Conservation (phyloP, 306 rosid species). For the Quercus berberidifolia region DNA sequence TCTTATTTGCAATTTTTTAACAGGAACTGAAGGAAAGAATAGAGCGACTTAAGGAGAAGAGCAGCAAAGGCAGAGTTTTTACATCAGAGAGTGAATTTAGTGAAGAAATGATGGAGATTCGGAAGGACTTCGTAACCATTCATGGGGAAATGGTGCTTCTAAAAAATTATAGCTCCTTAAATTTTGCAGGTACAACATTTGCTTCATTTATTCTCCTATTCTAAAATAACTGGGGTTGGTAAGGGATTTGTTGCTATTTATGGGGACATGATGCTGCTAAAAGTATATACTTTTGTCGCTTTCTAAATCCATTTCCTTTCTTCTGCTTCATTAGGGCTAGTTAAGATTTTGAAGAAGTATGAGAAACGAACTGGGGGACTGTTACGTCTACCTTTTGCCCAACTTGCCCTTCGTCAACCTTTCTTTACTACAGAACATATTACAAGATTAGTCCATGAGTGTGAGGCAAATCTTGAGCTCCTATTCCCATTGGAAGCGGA, state of each 20-base stretch:
- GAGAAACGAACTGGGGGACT: constrained; percentile 90
- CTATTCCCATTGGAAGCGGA: constrained; percentile 90
- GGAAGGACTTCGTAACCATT: constrained; percentile 88
- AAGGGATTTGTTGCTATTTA: constrained; percentile 5
- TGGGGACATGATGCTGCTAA: constrained; percentile 16
- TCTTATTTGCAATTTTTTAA: constrained; percentile 24
- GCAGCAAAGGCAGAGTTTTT: constrained; percentile 46
- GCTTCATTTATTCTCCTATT: neutral
- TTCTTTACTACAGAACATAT: constrained; percentile 81
- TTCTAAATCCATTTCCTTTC: constrained; percentile 20
- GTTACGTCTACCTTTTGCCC: constrained; percentile 76
- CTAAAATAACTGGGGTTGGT: constrained; percentile 1
- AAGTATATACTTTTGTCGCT: neutral
- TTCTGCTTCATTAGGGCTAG: constrained; percentile 58
- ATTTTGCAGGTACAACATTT: constrained; percentile 73
- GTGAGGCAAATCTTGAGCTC: constrained; percentile 88
- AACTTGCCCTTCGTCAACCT: constrained; percentile 75
- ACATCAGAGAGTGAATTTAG: constrained; percentile 77
- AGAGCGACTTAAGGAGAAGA: constrained; percentile 63
- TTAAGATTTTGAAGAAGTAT: constrained; percentile 88
- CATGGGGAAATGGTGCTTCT: constrained; percentile 99
- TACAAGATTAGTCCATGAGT: constrained; percentile 74
- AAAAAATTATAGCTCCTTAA: constrained; percentile 88
- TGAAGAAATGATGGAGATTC: constrained; percentile 93
- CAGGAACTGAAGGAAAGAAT: constrained; percentile 90